Evolutionary conservation across 257 asterid species (phyloP), one percentile per base, ranked within the genome.

Genomic region (Ilex aquifolium): DNA sequence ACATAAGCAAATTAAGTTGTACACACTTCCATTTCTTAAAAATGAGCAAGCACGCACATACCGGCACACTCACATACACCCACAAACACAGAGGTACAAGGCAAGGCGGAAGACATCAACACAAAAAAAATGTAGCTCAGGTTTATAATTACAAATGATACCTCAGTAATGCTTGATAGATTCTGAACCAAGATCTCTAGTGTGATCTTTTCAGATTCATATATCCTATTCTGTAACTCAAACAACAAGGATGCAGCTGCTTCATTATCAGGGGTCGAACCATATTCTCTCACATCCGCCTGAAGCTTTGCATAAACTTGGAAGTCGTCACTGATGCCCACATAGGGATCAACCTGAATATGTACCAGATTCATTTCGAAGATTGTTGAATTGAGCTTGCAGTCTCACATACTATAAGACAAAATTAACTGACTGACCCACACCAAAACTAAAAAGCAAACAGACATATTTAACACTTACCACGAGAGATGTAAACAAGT

Each of bases 241-340:
- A 72, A 65, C 2, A 93, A 88, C 67, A 77, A 49, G n/a, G 78
- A 73, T 10, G 75, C 80, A 67, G 99, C 97, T 68, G 76, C 90
- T 61, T 81, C 76, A 60, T 84, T 90, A 70, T 84, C 96, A 53
- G 77, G 70, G 30, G 78, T 72, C 57, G 90, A 82, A 61, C 88
- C 82, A 69, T 87, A 90, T 63, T 77, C 83, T 67, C 77, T 76
- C 61, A 63, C 46, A 67, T 90, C 87, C 14, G 77, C 61, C 10
- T 74, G 83, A 59, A 85, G 83, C 85, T 84, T 93, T 59, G 81
- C 76, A 67, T 79, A 80, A 32, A 93, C 83, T 79, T 84, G 97
- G 73, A 80, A 85, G 78, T 82, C 95, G 63, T 87, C 96, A 39
- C 75, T 79, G 61, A 90, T 85, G 84, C 96, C 94, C 66, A 93